A percentile compares a stretch with the other conserved stretches of the same genome.
These are phyloP conservation scores for Gossypium stocksii DNA, from an alignment of 345 rosid genomes.

Conservation along the genomic window DNA sequence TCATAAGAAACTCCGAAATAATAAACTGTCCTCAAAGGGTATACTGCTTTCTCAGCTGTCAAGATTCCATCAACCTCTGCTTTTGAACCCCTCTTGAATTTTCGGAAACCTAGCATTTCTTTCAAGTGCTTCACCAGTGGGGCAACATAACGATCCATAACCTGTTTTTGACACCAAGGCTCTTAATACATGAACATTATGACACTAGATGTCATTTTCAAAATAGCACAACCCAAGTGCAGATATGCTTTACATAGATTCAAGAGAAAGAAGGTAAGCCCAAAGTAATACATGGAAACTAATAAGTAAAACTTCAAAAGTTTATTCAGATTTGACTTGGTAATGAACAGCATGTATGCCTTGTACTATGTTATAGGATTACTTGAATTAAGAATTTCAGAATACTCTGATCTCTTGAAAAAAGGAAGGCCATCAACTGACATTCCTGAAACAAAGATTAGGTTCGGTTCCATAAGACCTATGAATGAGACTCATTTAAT, in stretches of 20 bases:
- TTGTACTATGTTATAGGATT: background rate
- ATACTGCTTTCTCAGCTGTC: slow-evolving; percentile 58
- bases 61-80: slow-evolving; percentile 80
- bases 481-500: no score
- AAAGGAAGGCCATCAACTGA: no score
- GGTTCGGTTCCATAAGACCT: no score
- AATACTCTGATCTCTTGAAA: background rate
- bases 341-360: background rate
- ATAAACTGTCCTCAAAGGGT: slow-evolving; percentile 76
- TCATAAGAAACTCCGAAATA: slow-evolving; percentile 83
- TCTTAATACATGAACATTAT: background rate
- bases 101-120: slow-evolving; percentile 75
- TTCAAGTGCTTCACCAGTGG: slow-evolving; percentile 75
- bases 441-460: no score
- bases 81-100: slow-evolving; percentile 70
- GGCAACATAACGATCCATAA: slow-evolving; percentile 89
- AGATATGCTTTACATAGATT: background rate
- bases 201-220: background rate
- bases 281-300: background rate
- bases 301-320: background rate
- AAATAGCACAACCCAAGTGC: background rate
- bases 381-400: background rate
- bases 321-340: background rate
- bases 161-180: slow-evolving; percentile 35
- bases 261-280: background rate